phyloP scores from a whole-genome alignment of 106 monocot species.

The Allium cepa region DNA sequence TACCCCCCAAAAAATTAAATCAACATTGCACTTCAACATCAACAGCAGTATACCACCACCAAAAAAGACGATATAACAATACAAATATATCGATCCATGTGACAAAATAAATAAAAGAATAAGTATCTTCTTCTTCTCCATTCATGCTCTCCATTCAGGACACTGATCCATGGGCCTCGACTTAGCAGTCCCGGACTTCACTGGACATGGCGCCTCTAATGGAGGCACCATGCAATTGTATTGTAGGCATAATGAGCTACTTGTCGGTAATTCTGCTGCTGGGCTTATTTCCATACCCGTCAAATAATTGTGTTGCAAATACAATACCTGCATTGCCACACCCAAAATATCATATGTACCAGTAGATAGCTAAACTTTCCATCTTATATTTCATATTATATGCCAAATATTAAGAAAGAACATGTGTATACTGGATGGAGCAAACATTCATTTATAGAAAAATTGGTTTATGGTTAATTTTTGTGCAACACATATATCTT shows the following conservation, averaged over 20 bases:
- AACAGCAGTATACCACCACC: not conserved
- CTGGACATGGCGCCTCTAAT: constrained; percentile 50
- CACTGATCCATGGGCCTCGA: constrained; percentile 50
- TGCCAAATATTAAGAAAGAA: too few relatives aligned
- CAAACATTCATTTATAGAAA: too few relatives aligned
- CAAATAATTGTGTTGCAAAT: constrained; percentile 72
- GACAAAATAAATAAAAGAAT: constrained; percentile 7
- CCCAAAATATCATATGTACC: too few relatives aligned
- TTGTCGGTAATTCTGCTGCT: constrained; percentile 40
- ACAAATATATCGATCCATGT: too few relatives aligned
- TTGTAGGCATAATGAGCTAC: constrained; percentile 52
- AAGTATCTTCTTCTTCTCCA: too few relatives aligned
- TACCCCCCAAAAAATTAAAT: not conserved
- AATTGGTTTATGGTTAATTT: too few relatives aligned
- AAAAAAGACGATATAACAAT: not conserved
- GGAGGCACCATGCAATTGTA: constrained; percentile 85
- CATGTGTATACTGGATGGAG: too few relatives aligned
- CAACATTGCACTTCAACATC: not conserved
- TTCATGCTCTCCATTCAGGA: constrained; percentile 61
- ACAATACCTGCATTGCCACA: constrained; percentile 19
- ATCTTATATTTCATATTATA: too few relatives aligned
- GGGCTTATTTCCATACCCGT: constrained; percentile 61
- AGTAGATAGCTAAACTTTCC: too few relatives aligned
- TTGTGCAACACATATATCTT: too few relatives aligned
- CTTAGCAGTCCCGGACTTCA: constrained; percentile 53